These are phyloP conservation scores for Takashimella koratensis DNA, from an alignment of 1,284 basidiomycete genomes.

Conservation along the genomic window DNA sequence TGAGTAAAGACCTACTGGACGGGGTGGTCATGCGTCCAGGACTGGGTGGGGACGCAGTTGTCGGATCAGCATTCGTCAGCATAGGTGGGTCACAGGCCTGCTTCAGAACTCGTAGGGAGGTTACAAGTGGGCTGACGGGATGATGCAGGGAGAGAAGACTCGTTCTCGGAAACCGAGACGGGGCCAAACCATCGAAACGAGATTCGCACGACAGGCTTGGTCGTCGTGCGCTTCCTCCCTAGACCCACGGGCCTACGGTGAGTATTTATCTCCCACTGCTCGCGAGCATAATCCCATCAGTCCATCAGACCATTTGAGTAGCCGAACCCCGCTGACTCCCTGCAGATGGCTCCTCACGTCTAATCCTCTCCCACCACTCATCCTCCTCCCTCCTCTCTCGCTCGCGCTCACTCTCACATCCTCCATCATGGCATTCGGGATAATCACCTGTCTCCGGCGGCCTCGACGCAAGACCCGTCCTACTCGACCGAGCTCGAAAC, in stretches of 20 bases:
- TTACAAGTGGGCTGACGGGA: conserved; percentile 1
- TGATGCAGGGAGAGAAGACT: conserved; percentile 37
- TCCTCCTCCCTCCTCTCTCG: conserved; percentile 42
- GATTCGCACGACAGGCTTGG: conserved; percentile 48
- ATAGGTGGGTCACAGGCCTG: conserved; percentile 37
- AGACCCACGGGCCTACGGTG: conserved; percentile 44
- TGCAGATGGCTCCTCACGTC: conserved; percentile 39
- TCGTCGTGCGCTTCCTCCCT: conserved; percentile 44
- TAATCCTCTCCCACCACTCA: conserved; percentile 41
- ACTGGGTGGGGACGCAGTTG: conserved; percentile 20
- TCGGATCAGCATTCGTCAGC: conserved; percentile 40
- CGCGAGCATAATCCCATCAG: too few relatives aligned
- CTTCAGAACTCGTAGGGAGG: too few relatives aligned
- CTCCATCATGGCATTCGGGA: conserved; percentile 35
- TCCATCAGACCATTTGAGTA: background rate
- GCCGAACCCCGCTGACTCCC: background rate
- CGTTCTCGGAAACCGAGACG: conserved; percentile 17
- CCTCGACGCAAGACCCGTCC: background rate
- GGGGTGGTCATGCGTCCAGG: conserved; percentile 36
- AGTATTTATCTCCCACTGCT: conserved; percentile 6
- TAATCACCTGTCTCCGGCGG: conserved; percentile 27
- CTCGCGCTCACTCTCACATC: conserved; percentile 40
- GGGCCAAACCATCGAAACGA: conserved; percentile 25
- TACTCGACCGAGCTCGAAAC: background rate
- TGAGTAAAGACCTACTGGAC: conserved; percentile 43